Conservation (phyloP, 108 stramenopile species). For the Schizochytrium sp. region DNA sequence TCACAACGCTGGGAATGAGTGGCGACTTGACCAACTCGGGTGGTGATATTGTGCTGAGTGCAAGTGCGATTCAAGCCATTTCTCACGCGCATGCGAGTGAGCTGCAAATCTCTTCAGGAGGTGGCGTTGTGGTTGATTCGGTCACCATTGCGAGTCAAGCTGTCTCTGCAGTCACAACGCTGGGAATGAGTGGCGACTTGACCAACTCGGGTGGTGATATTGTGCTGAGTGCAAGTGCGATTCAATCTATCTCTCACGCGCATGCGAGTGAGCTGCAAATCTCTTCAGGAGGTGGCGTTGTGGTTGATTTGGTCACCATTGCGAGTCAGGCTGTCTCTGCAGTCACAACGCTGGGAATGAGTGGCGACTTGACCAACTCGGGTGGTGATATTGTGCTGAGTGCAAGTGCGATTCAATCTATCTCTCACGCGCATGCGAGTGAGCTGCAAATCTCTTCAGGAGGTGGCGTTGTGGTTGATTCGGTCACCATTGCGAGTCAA, state of each 20-base stretch:
- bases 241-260: neutral
- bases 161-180: neutral
- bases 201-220: neutral
- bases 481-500: neutral
- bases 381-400: neutral
- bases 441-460: neutral
- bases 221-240: neutral
- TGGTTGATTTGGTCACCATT: neutral
- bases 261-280: neutral
- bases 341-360: neutral
- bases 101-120: neutral
- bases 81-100: neutral
- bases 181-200: neutral
- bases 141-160: neutral
- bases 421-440: neutral
- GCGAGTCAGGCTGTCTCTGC: neutral
- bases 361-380: neutral
- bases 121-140: neutral
- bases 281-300: neutral
- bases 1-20: neutral
- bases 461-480: neutral
- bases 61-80: neutral
- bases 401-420: neutral
- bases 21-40: neutral
- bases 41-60: neutral